Evolutionary conservation across 345 rosid species (phyloP), one percentile per base, ranked within the genome.

Genomic region (Linum usitatissimum): DNA sequence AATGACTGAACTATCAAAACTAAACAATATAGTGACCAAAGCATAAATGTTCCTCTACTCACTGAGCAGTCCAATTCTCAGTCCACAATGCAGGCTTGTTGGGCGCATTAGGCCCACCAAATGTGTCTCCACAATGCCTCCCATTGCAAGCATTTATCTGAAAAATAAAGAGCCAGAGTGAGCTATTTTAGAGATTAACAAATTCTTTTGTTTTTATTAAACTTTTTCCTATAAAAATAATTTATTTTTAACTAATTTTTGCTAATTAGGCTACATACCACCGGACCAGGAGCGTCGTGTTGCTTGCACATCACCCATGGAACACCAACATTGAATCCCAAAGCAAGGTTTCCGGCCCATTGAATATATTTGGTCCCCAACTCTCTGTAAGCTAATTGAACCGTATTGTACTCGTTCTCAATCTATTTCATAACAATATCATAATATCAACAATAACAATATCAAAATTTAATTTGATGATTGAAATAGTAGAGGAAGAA

Each of bases 291-390:
- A 70, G 99, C 96, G 73, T 84, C 89, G 36, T 53, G 73, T 67
- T 90, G 95, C 82, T 93, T 84, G 83, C 97, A 87, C 97, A 93
- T 87, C 51, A 83, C 70, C 99, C 99, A 93, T 45, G 99, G 99
- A 31, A 93, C 83, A 15, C 91, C 91, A n/a, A 73, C 62, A 3
- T 87, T 42, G 61, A 78, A 66, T 6, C 69, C 75, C 56, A 78
- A 34, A 14, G 88, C 97, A 66, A 90, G 45, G 14, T 82, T 76
- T 64, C 81, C 79, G 21, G 94, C 86, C 96, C 99, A 90, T 28
- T 82, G 82, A 64, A 86, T 69, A 70, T 93, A 93, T n/a, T 63
- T 74, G 17, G 60, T 30, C 6, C 97, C 99, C n/a, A 38, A 54
- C 57, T 84, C 81, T 73, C 67, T 76, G 59, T 79, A 93, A 34